Base-by-base conservation (phyloP, 768 basidiomycete species). In the Pulveroboletus sp. region DNA sequence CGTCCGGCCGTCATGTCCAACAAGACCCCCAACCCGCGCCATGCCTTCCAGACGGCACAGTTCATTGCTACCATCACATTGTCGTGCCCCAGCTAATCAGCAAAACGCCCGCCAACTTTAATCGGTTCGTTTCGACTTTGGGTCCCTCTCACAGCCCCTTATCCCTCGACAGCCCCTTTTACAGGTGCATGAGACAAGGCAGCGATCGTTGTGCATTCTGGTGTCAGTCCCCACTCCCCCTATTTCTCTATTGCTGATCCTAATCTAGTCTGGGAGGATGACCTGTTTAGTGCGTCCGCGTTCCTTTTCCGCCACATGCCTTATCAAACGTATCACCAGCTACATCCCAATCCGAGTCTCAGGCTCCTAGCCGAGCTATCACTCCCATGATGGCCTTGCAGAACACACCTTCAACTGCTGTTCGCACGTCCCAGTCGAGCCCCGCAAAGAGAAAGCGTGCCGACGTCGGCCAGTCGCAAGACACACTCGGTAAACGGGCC, bases 241-340 rank as follows among this genome's bases (percentile, higher is more conserved):
- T 43, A 16, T 47, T 36, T 34, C 51, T n/a, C n/a, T n/a, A n/a
- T n/a, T n/a, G n/a, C n/a, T n/a, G n/a, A n/a, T n/a, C n/a, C n/a
- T n/a, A n/a, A n/a, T n/a, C n/a, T n/a, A 73, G 71, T 54, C 20
- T 73, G 71, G 72, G 58, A 39, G 23, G 63, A 71, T 17, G 61
- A 70, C 34, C 54, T 55, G 16, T 53, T 56, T 41, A 14, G 59
- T 55, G 43, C 13, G 40, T n/a, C 14, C 29, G 11, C 35, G n/a
- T 34, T 43, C 22, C 5, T 19, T 14, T 9, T 24, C 3, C 17
- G 12, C 9, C 1, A 17, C n/a, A 47, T 49, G 9, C 51, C 24
- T 22, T 19, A 16, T 6, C 27, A 6, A 29, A 12, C 27, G 6
- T 12, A 12, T 29, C 27, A 12, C n/a, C 27, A 29, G 27, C 27